Base-by-base conservation (phyloP, 352 stramenopile genomes). In the Globisporangium cystogenes region DNA sequence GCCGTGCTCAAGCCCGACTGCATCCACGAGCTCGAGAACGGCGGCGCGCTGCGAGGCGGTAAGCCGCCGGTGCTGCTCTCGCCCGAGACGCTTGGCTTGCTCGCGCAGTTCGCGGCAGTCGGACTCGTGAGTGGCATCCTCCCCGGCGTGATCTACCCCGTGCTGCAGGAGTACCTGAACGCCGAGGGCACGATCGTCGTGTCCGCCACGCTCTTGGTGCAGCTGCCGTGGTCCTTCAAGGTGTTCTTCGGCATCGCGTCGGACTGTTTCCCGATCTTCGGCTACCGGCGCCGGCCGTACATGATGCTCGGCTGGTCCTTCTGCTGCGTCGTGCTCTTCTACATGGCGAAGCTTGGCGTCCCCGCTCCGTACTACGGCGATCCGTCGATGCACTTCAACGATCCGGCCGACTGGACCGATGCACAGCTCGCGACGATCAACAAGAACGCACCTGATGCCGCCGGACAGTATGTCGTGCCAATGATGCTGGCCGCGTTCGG, bases 401-500 rank as follows among this genome's bases (percentile, higher is more conserved):
- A 44, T 44, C 59, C 61, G 15, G 59, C 66, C 14, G 40, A 75
- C n/a, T 76, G 64, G 63, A 76, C 70, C 1, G 41, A 64, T 6
- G 55, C 52, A 1, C 56, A 76, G 35, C 51, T 45, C 20, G 55
- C 65, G 18, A 79, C 47, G 27, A 73, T 85, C 54, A 85, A 87
- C 55, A 12, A 42, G 0, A 31, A 54, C 14, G 69, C 73, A 8
- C 60, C 71, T 11, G 56, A 76, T 41, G 58, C 64, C 2, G 76
- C 70, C 5, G 64, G 60, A 20, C 67, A 65, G 35, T 86, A 84
- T 36, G 68, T 90, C 26, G 64, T 88, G 36, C 72, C 68, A 14
- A 87, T 89, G 76, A 87, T 86, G 77, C 59, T 88, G 20, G 69
- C 74, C 11, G 57, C 75, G 0, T 81, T 88, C 46, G 76, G 80